Evolutionary conservation across 306 rosid genomes (phyloP), one percentile per base, ranked within the genome.

Genomic region (Adenanthera pavonina): DNA sequence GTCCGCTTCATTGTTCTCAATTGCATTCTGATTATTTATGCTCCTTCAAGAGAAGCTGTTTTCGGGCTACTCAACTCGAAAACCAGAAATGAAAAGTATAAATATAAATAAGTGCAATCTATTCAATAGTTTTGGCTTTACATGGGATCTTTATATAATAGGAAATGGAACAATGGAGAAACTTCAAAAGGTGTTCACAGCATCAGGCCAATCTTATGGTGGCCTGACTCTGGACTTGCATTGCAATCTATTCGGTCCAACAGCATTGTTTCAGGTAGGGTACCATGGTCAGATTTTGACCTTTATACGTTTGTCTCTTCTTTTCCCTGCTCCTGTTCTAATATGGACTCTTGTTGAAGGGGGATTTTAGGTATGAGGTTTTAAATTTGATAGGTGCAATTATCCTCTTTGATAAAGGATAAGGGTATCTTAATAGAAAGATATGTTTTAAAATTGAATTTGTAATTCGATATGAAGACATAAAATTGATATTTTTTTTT

Each of bases 161-260:
- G 99, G 99, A 88, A 95, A 90, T 85, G 94, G 91, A 83, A 90
- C 98, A 25, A 87, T 93, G 88, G 94, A 92, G 85, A 93, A 91
- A 82, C 88, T 92, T 87, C 92, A 86, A 64, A 92, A 88, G 72
- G 97, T 95, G 69, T 87, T 95, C 87, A 80, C 88, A 80, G 75
- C 84, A 70, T 90, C 97, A n/a, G 83, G 94, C 72, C 97, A 91
- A 89, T 84, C 88, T 69, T 89, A 88, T 56, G 95, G 93, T 46
- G 88, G 84, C 84, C 87, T 93, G 66, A 90, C 92, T 30, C 89
- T 95, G 87, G 99, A 95, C 86, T 87, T 95, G 81, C 99, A 93
- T 84, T 88, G 94, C 89, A 95, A 95, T 84, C 91, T 89, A 72
- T 93, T 93, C 78, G 95, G 99, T 69, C 91, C 94, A 57, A 90